Evolutionary conservation across 306 rosid genomes (phyloP).

Genomic region (Lablab purpureus): DNA sequence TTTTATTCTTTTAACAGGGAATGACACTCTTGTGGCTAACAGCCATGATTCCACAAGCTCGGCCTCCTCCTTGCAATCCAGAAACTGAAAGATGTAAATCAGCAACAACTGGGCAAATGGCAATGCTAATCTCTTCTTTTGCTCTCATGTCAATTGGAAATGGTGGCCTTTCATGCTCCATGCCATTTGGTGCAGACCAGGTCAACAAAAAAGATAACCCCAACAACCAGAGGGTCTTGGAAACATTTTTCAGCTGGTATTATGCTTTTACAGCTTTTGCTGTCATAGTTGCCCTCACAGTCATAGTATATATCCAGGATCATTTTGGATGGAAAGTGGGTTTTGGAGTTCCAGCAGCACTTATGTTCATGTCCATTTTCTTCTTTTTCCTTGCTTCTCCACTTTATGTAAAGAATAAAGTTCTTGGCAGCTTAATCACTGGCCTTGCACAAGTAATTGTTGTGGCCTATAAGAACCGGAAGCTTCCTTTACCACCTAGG

Average conservation of each 20-base stretch:
- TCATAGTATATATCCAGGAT: conserved; percentile 68
- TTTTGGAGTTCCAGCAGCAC: conserved; percentile 68
- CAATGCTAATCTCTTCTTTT: conserved; percentile 53
- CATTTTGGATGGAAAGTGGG: conserved; percentile 71
- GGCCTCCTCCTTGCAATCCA: conserved; percentile 62
- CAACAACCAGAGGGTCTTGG: conserved; percentile 57
- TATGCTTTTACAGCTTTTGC: conserved; percentile 61
- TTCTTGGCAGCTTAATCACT: conserved; percentile 58
- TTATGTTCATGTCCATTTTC: conserved; percentile 56
- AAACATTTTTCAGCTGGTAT: conserved; percentile 69
- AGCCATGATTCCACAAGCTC: conserved; percentile 63
- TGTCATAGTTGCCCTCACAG: conserved; percentile 61
- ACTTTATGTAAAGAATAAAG: conserved; percentile 54
- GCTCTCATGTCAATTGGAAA: conserved; percentile 66
- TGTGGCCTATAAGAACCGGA: conserved; percentile 59
- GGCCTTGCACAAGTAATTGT: conserved; percentile 58
- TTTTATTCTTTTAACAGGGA: conserved; percentile 52
- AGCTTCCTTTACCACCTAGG: conserved; percentile 47
- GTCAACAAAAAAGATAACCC: conserved; percentile 52
- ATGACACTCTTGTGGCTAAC: conserved; percentile 64
- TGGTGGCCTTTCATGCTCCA: conserved; percentile 70
- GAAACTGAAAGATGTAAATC: conserved; percentile 48
- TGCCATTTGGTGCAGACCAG: conserved; percentile 80
- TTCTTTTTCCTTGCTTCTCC: conserved; percentile 67
- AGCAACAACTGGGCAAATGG: conserved; percentile 55